A percentile compares a stretch with the other conserved stretches of the same genome.
phyloP scores from a whole-genome alignment of 805 yeast genomes.

The Nakazawaea populi region DNA sequence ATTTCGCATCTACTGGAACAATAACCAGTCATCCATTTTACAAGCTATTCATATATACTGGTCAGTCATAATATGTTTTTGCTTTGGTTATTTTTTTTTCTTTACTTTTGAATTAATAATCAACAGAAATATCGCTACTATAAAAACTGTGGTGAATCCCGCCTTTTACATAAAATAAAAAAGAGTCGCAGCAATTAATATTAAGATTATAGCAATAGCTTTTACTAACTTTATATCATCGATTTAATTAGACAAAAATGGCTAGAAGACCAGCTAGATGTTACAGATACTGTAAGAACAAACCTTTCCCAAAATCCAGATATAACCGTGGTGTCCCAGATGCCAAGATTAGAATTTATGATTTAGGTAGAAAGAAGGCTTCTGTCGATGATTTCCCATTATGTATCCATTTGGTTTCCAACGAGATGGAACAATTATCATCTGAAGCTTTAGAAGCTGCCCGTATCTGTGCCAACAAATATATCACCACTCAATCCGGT shows the following conservation, averaged over 20 bases:
- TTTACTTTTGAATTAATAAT: too few species aligned
- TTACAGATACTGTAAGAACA: conserved; percentile 99
- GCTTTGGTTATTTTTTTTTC: too few species aligned
- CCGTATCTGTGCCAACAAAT: conserved; percentile 99
- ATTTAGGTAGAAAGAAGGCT: conserved; percentile 99
- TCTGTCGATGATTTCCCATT: conserved; percentile 99
- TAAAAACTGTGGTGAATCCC: too few species aligned
- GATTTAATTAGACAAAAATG: conserved; percentile 47
- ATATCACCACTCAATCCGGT: conserved; percentile 95
- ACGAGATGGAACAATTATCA: conserved; percentile 98
- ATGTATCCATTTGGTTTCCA: conserved; percentile 98
- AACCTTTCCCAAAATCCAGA: conserved; percentile 99
- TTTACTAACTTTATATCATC: too few species aligned
- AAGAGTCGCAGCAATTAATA: too few species aligned
- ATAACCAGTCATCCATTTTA: too few species aligned
- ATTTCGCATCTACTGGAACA: too few species aligned
- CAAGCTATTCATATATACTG: too few species aligned
- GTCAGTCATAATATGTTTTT: too few species aligned
- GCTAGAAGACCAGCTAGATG: conserved; percentile 99
- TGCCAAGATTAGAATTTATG: conserved; percentile 98
- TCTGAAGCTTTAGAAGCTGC: conserved; percentile 99
- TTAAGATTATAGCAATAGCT: too few species aligned
- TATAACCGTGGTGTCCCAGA: conserved; percentile 99
- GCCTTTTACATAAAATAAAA: too few species aligned
- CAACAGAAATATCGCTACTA: too few species aligned